phyloP scores from a whole-genome alignment of 2,329 filamentous ascomycete species.

The Talaromyces amestolkiae region DNA sequence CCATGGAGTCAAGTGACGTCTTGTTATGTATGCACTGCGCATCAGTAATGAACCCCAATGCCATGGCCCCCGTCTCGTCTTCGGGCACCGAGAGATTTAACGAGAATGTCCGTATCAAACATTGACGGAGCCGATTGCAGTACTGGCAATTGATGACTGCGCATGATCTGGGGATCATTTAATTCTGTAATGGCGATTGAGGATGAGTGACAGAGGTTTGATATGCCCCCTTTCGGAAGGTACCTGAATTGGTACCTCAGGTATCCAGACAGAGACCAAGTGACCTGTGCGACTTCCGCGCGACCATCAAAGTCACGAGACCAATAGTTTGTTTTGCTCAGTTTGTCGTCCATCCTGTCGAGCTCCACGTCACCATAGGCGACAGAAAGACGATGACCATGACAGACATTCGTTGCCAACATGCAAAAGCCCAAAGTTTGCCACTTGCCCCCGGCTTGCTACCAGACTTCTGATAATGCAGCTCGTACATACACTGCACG shows the following conservation, averaged over 20 bases:
- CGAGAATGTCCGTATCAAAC: not conserved
- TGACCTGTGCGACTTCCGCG: not conserved
- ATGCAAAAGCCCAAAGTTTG: slow-evolving; percentile 1
- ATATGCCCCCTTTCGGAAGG: not conserved
- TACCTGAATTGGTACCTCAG: not conserved
- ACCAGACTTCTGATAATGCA: not conserved
- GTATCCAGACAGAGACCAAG: not conserved
- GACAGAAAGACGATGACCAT: not conserved
- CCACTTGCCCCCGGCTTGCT: not conserved
- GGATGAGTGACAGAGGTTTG: not conserved
- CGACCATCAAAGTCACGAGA: not conserved
- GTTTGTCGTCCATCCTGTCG: not conserved
- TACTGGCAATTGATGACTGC: not conserved
- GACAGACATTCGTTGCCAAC: not conserved
- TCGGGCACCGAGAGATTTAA: not conserved
- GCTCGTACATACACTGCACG: not conserved
- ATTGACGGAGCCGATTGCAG: not conserved
- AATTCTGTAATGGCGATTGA: not conserved
- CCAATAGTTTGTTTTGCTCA: not conserved
- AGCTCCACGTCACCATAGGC: slow-evolving; percentile 1
- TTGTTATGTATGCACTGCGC: not conserved
- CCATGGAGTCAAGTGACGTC: not conserved
- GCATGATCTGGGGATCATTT: not conserved
- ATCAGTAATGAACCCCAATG: not conserved
- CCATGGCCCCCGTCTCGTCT: not conserved